Evolutionary conservation across 129 eudicot species (phyloP), one percentile per base, ranked within the genome.

Genomic region (Helichrysum umbraculigerum): DNA sequence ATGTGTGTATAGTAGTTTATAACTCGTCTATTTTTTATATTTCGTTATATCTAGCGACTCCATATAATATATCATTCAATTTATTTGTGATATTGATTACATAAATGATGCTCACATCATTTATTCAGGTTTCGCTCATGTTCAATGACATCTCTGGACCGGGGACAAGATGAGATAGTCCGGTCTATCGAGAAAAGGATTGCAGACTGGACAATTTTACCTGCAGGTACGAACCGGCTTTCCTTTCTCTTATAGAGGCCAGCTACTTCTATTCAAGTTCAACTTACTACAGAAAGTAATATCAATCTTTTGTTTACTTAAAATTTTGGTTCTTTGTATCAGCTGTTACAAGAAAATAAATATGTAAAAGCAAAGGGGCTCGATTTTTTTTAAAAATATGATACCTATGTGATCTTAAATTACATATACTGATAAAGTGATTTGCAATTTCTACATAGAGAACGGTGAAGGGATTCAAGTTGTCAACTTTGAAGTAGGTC

Each of bases 161-260:
- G 97, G 83, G 98, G 98, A 67, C 96, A 87, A 71, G 98, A 93
- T 76, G 87, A 93, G 67, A 84, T 68, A 30, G 72, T 93, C 58
- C 83, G 83, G 77, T 75, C 64, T 34, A 93, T 93, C 50, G 98
- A 93, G 88, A 90, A 91, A 82, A 86, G 91, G 79, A 91, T 93
- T 79, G 97, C 97, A 71, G 96, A 91, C 81, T 91, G 88, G 78
- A 87, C 98, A 66, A 90, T 93, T 73, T 76, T 93, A 52, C 96
- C 97, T 71, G 88, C 84, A 56, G 98, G 96, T 93, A 87, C 62
- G 97, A 6, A 35, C 7, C 39, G 6, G 7, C 39, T 35, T 35
- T 35, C 39, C 1, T 35, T 35, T 35, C 39, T 35, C 39, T 35
- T 0, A 35, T 35, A 6, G 39, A 35, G 39, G 7, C 39, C 6